Conservation (phyloP, 495 filamentous ascomycete species). For the Penicillium psychrofluorescens region DNA sequence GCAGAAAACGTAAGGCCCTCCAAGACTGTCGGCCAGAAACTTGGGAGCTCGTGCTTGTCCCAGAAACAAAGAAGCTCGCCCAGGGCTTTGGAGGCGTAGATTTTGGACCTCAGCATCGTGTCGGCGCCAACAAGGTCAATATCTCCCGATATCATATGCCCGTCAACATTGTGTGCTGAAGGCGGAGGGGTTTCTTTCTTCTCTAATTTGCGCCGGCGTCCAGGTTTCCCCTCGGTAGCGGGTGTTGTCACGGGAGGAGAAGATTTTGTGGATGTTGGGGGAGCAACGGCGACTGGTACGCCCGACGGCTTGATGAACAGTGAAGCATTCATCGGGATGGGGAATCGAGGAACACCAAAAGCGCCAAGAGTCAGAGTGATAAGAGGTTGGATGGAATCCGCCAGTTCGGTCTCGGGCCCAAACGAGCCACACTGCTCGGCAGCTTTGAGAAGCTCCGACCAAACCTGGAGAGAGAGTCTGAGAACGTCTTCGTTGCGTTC, state of each 20-base stretch:
- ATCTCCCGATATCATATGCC: conserved; percentile 95
- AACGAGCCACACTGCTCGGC: conserved; percentile 56
- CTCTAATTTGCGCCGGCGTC: conserved; percentile 74
- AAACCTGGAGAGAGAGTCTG: conserved; percentile 76
- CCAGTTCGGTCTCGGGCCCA: conserved; percentile 53
- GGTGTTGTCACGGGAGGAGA: conserved; percentile 42
- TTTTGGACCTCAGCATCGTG: conserved; percentile 77
- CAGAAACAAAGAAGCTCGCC: conserved; percentile 46
- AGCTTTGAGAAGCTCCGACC: conserved; percentile 66
- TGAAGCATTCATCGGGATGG: conserved; percentile 79
- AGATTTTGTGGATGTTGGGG: conserved; percentile 44
- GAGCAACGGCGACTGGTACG: conserved; percentile 57
- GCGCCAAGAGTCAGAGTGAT: conserved; percentile 77
- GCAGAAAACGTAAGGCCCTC: conserved; percentile 60
- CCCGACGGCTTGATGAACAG: conserved; percentile 96
- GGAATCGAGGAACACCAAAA: conserved; percentile 82
- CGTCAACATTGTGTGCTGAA: conserved; percentile 87
- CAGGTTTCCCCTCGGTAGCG: conserved; percentile 27
- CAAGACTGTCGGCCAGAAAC: conserved; percentile 44
- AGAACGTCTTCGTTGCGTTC: conserved; percentile 79
- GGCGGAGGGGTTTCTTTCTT: conserved; percentile 65
- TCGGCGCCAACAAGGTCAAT: conserved; percentile 89
- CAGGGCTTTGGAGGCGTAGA: conserved; percentile 76
- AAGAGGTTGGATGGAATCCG: conserved; percentile 60
- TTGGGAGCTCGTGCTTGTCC: conserved; percentile 36